These are phyloP conservation scores for Chaetoceros muelleri DNA, from an alignment of 108 stramenopile genomes.

Conservation along the genomic window DNA sequence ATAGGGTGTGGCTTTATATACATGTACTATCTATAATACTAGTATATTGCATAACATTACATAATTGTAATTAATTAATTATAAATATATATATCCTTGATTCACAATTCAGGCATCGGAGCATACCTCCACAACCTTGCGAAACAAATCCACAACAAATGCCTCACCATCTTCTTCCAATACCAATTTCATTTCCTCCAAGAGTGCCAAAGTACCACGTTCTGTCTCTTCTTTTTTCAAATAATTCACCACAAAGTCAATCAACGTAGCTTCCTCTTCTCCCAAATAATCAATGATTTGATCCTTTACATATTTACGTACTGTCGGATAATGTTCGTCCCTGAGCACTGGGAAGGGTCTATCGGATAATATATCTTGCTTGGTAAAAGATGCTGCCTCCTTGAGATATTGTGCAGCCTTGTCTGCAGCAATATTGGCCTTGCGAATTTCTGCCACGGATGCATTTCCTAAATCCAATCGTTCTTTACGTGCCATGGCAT, in stretches of 20 bases:
- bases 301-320: conserved; percentile 34
- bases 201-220: conserved; percentile 20
- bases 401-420: conserved; percentile 3
- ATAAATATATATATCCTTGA: too few relatives aligned
- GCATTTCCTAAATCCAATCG: conserved; percentile 19
- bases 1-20: too few relatives aligned
- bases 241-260: conserved; percentile 48
- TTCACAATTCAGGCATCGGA: too few relatives aligned
- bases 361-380: conserved; percentile 17
- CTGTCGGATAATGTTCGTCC: conserved; percentile 4
- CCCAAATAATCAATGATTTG: conserved; percentile 66
- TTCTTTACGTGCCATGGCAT: conserved; percentile 27
- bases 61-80: too few relatives aligned
- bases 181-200: conserved; percentile 68
- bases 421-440: conserved; percentile 34
- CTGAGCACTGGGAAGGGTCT: conserved; percentile 36
- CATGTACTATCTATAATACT: too few relatives aligned
- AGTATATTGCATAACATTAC: too few relatives aligned
- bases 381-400: conserved; percentile 10
- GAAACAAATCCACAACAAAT: conserved; percentile 51
- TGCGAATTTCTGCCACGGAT: conserved; percentile 24
- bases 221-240: conserved; percentile 19
- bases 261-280: conserved; percentile 59
- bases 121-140: conserved; percentile 28
- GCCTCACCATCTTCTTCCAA: conserved; percentile 71